phyloP scores from a whole-genome alignment of 2,329 filamentous ascomycete genomes.

The Fusarium sp. region DNA sequence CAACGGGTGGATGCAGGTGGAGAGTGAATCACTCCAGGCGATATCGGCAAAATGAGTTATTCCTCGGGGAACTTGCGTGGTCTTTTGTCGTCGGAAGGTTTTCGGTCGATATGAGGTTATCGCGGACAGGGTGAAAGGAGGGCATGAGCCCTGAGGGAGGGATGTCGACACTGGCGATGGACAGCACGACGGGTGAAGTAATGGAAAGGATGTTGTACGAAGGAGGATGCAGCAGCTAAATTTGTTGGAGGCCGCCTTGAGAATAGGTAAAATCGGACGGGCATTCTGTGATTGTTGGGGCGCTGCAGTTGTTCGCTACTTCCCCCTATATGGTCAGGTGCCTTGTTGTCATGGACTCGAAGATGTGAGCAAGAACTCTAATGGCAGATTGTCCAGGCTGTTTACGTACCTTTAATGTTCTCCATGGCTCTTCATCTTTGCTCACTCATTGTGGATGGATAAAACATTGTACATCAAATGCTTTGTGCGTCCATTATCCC shows the following conservation, averaged over 20 bases:
- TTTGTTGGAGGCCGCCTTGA: neutral
- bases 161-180: neutral
- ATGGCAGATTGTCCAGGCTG: neutral
- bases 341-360: neutral
- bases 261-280: neutral
- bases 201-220: neutral
- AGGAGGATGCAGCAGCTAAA: neutral
- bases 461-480: neutral
- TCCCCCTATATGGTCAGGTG: neutral
- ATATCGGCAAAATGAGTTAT: neutral
- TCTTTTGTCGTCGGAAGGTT: neutral
- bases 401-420: neutral
- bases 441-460: neutral
- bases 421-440: conserved; percentile 5
- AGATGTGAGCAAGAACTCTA: neutral
- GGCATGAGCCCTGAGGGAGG: neutral
- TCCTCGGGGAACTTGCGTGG: neutral
- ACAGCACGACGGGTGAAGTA: neutral
- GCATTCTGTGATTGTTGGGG: neutral
- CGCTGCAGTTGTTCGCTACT: neutral
- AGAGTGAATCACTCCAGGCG: neutral
- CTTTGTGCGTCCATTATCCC: neutral
- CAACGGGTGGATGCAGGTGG: neutral
- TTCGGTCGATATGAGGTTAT: neutral
- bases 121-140: neutral